Conservation (phyloP, 805 yeast genomes). For the Debaryomyces hansenii region DNA sequence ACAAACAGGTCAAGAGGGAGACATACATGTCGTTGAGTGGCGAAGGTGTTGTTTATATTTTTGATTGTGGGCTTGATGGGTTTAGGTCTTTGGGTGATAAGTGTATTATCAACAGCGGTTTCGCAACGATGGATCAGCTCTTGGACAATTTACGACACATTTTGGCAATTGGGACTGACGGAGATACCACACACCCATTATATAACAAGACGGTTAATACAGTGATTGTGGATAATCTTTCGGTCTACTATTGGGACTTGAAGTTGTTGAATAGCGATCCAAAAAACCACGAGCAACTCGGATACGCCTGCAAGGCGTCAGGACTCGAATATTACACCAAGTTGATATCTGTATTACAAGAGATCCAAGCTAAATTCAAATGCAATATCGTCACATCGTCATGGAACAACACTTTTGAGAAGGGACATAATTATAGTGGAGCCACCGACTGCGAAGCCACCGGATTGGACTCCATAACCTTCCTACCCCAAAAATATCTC, state of each 20-base stretch:
- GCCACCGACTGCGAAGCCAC: not conserved
- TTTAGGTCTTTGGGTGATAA: not conserved
- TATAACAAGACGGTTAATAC: not conserved
- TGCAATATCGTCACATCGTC: constrained; percentile 31
- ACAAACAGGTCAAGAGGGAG: constrained; percentile 2
- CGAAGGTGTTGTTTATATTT: not conserved
- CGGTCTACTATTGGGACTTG: constrained; percentile 35
- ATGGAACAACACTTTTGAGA: constrained; percentile 27
- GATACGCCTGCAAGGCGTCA: constrained; percentile 6
- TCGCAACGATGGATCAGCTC: not conserved
- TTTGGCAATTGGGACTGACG: not conserved
- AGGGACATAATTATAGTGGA: constrained; percentile 22
- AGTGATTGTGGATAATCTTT: constrained; percentile 29
- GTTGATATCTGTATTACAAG: constrained; percentile 10
- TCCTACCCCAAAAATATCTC: not conserved
- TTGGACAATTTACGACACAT: not conserved
- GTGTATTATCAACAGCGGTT: not conserved
- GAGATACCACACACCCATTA: not conserved
- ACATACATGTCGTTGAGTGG: not conserved
- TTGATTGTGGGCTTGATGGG: constrained; percentile 6
- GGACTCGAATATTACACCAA: constrained; percentile 12
- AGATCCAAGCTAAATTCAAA: constrained; percentile 15
- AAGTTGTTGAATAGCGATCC: constrained; percentile 8
- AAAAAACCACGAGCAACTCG: constrained; percentile 5
- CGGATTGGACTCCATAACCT: not conserved